Percentiles rank a stretch among this genome's conserved stretches.
Conservation (phyloP, 345 rosid species). For the Eucalyptus urophylla region DNA sequence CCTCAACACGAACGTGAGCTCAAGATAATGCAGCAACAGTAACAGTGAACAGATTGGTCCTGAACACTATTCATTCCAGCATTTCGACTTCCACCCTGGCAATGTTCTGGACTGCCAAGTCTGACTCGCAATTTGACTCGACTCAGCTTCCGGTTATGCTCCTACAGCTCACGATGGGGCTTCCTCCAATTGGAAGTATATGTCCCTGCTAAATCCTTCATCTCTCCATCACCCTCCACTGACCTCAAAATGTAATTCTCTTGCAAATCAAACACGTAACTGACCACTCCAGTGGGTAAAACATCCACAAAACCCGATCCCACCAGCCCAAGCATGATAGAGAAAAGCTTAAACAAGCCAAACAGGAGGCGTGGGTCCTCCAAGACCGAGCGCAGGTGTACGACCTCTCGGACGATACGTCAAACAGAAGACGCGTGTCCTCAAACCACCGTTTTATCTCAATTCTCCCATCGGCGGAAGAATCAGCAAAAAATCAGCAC, state of each 20-base stretch:
- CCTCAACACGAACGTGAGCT: background rate
- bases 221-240: conserved; percentile 16
- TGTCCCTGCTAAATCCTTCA: conserved; percentile 18
- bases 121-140: background rate
- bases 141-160: background rate
- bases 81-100: background rate
- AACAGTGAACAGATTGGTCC: background rate
- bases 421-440: background rate
- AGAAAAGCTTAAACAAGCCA: conserved; percentile 36
- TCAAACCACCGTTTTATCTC: background rate
- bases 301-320: conserved; percentile 74
- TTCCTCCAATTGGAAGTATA: conserved; percentile 46
- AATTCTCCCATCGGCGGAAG: background rate
- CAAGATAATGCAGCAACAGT: background rate
- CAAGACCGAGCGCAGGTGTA: background rate
- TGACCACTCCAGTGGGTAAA: conserved; percentile 68
- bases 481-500: background rate
- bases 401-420: background rate
- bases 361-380: no score
- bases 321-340: conserved; percentile 67
- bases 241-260: conserved; percentile 57
- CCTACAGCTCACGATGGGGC: background rate
- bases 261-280: conserved; percentile 78
- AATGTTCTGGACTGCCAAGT: background rate
- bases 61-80: background rate